Evolutionary conservation across 805 yeast species (phyloP).

Genomic region (Metschnikowia lachancei): DNA sequence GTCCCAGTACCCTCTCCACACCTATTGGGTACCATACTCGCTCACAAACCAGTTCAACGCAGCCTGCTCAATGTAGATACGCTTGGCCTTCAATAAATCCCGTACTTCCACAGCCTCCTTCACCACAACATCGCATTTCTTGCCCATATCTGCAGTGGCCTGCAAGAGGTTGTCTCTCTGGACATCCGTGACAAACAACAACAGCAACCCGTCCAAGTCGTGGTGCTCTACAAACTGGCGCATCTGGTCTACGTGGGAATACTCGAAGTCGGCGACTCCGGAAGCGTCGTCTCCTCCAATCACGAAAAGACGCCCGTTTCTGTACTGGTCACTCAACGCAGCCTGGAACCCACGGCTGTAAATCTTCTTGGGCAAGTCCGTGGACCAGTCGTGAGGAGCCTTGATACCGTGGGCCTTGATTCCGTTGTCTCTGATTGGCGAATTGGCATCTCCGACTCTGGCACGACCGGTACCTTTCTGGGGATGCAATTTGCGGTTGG

Average conservation of each 20-base stretch:
- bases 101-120: constrained; percentile 81
- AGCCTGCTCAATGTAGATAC: constrained; percentile 65
- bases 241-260: constrained; percentile 44
- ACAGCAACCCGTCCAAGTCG: constrained; percentile 47
- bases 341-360: constrained; percentile 75
- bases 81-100: constrained; percentile 76
- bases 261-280: constrained; percentile 36
- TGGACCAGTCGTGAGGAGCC: constrained; percentile 87
- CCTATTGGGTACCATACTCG: constrained; percentile 22
- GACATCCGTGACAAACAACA: constrained; percentile 67
- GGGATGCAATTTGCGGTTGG: constrained; percentile 75
- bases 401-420: constrained; percentile 84
- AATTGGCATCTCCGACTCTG: constrained; percentile 92
- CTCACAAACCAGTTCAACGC: constrained; percentile 63
- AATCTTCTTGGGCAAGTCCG: constrained; percentile 68
- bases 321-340: constrained; percentile 80
- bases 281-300: constrained; percentile 51
- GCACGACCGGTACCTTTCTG: constrained; percentile 97
- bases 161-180: constrained; percentile 58
- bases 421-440: constrained; percentile 88
- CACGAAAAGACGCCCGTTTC: constrained; percentile 66
- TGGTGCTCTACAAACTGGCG: constrained; percentile 50
- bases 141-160: constrained; percentile 52
- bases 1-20: background rate
- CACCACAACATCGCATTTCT: constrained; percentile 60